These are phyloP conservation scores for Ambrosia artemisiifolia DNA, from an alignment of 129 eudicot genomes.

Conservation along the genomic window DNA sequence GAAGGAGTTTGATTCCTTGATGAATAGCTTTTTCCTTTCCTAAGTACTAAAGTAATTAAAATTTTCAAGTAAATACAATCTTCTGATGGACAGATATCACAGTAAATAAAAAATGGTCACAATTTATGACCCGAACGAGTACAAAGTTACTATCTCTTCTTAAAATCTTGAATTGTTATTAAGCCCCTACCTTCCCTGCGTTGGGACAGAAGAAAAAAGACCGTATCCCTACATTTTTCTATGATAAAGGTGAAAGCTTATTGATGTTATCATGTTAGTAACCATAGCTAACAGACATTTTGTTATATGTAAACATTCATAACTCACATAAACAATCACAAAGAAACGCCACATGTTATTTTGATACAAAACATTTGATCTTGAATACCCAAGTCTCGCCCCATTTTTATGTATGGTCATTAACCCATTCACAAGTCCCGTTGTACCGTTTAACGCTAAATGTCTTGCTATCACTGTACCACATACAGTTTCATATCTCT, in stretches of 20 bases:
- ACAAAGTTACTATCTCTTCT: not conserved
- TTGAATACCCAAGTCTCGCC: not conserved
- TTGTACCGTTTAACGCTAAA: not conserved
- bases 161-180: not conserved
- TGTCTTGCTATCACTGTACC: not conserved
- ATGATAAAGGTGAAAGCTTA: not conserved
- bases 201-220: not conserved
- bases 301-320: not conserved
- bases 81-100: not conserved
- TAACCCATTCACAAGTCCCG: not conserved
- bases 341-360: slow-evolving; percentile 7
- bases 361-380: not conserved
- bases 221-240: not conserved
- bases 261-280: not conserved
- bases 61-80: not conserved
- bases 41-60: not conserved
- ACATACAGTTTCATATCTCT: not conserved
- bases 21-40: not conserved
- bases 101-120: not conserved
- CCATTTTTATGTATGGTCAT: not conserved
- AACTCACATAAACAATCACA: not conserved
- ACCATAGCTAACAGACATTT: not conserved
- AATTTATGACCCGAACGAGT: not conserved
- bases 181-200: not conserved
- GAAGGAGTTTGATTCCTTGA: not conserved